Evolutionary conservation across 345 rosid genomes (phyloP), one percentile per base, ranked within the genome.

Genomic region (Litchi chinensis): DNA sequence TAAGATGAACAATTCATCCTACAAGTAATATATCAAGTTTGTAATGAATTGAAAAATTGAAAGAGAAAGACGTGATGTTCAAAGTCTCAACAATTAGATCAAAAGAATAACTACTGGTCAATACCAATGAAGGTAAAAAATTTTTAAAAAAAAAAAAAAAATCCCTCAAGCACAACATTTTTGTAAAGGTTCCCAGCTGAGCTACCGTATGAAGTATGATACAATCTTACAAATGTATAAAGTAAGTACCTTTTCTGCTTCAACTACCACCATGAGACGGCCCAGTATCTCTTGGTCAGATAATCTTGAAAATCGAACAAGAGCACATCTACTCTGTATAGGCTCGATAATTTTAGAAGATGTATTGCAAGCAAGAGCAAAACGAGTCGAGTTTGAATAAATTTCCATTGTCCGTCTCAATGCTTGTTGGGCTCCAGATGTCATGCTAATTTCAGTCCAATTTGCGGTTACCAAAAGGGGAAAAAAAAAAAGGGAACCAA

Each of bases 391-490:
- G 77, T 90, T 93, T 70, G 99, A 94, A 79, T 93, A 93, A 77
- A 94, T 94, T 86, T 96, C 99, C 91, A 96, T 96, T 18, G 98
- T 94, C 57, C 98, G 87, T 91, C 98, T 91, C 82, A 96, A 84
- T 7, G 98, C 98, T 90, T 96, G 99, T 74, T 94, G 98, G 57
- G 99, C 98, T 85, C 97, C 99, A 79, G 98, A 89, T 77, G 99
- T 96, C 98, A 94, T 96, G 87, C 98, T 96, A 80, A 65, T 65
- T 39, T 75, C 48, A 56, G 48, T 32, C 2, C 39, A 74, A 24
- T 16, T 15, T 43, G 67, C n/a, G 48, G 60, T 5, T 24, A 73
- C 37, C 46, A 68, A 44, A 1, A 32, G n/a, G n/a, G n/a, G 37
- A 3, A 22, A 26, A 10, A 41, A 71, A 50, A 32, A 46, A 41